Evolutionary conservation across 2,329 filamentous ascomycete species (phyloP).

Genomic region (Arachnomyces sp.): DNA sequence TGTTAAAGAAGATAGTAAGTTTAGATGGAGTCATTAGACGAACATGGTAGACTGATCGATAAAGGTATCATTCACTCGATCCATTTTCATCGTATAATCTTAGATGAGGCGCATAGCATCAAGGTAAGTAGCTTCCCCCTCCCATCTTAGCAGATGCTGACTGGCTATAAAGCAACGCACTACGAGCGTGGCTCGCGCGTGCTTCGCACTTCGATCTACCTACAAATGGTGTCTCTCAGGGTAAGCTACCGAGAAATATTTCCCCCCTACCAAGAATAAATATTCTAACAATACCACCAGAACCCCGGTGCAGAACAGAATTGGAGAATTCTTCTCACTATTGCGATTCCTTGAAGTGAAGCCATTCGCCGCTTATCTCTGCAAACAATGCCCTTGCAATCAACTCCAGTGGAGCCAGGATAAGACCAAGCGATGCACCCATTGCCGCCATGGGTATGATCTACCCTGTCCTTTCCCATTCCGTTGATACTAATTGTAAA

Average conservation of each 20-base stretch:
- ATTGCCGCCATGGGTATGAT: constrained; percentile 52
- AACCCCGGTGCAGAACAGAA: constrained; percentile 92
- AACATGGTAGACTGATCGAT: constrained; percentile 1
- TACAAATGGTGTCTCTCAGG: constrained; percentile 93
- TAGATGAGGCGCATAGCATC: constrained; percentile 95
- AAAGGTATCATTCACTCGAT: constrained; percentile 72
- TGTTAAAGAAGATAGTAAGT: constrained; percentile 62
- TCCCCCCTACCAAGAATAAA: no score
- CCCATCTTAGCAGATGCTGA: neutral
- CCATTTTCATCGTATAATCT: constrained; percentile 79
- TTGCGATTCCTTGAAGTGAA: constrained; percentile 82
- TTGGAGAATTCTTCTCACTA: constrained; percentile 93
- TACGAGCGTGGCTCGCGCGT: constrained; percentile 88
- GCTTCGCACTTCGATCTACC: constrained; percentile 76
- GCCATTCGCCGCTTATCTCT: constrained; percentile 90
- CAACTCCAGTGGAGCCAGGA: constrained; percentile 76
- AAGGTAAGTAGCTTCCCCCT: constrained; percentile 45
- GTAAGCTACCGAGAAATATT: no score
- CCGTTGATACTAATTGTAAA: constrained; percentile 11
- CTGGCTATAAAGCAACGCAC: constrained; percentile 45
- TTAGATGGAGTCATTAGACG: neutral
- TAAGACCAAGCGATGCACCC: constrained; percentile 59
- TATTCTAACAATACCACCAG: no score
- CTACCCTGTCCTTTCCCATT: neutral
- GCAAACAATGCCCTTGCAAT: constrained; percentile 75